phyloP scores from a whole-genome alignment of 1,139 yeast species.

The Taphrina deformans region DNA sequence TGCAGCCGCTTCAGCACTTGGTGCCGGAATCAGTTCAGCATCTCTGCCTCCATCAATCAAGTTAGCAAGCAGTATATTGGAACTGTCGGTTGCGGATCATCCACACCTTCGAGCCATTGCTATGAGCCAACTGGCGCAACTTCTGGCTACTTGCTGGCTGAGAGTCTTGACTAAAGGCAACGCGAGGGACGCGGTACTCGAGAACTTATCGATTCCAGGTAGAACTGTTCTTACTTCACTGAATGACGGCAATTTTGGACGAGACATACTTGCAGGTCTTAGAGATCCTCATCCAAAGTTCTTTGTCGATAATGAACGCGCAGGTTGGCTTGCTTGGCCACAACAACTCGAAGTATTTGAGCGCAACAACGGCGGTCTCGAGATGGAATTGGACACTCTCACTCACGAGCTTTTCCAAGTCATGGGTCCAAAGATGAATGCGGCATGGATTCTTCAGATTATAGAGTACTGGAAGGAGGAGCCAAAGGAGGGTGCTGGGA shows the following conservation, averaged over 20 bases:
- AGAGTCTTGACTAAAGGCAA: constrained; percentile 60
- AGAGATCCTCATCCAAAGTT: constrained; percentile 46
- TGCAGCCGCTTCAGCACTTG: constrained; percentile 57
- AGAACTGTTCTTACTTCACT: constrained; percentile 51
- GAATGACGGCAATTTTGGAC: constrained; percentile 47
- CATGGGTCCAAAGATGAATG: constrained; percentile 54
- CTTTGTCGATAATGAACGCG: constrained; percentile 51
- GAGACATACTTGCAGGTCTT: constrained; percentile 57
- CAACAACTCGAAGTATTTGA: constrained; percentile 54
- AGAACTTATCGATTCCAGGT: constrained; percentile 45
- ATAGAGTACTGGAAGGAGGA: constrained; percentile 52
- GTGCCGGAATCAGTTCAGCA: constrained; percentile 48
- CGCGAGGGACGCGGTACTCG: constrained; percentile 45
- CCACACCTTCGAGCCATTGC: constrained; percentile 69
- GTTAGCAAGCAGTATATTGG: constrained; percentile 54
- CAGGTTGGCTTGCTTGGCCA: constrained; percentile 85
- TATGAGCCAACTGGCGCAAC: constrained; percentile 60
- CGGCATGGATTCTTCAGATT: constrained; percentile 60
- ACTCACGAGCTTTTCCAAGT: constrained; percentile 51
- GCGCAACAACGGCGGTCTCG: constrained; percentile 42
- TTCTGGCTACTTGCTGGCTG: constrained; percentile 56
- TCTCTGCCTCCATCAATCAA: constrained; percentile 52
- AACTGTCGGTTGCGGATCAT: constrained; percentile 64
- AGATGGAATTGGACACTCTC: constrained; percentile 47
- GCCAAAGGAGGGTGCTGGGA: constrained; percentile 45